Evolutionary conservation across 768 basidiomycete genomes (phyloP), one percentile per base, ranked within the genome.

Genomic region (Sistotremastrum niveocremeum): DNA sequence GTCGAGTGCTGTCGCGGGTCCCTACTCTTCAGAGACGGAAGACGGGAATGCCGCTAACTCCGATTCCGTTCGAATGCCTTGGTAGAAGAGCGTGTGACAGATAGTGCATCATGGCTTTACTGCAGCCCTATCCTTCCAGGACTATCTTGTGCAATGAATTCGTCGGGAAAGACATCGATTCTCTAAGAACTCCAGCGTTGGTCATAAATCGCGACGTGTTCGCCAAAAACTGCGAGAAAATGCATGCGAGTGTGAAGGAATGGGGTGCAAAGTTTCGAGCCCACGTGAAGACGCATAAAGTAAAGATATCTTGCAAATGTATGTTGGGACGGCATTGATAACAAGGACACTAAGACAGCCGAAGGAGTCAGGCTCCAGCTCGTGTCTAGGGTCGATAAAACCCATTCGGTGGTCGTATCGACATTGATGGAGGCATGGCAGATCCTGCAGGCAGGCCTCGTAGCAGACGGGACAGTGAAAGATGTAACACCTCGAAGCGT

Each of bases 251-350:
- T 37, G 76, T 83, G 9, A 68, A 68, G 46, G 67, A 69, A 30
- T 82, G 81, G 72, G 79, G 78, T 2, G 78, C 83, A 10, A 66
- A 56, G 6, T 90, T 91, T 60, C 69, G 88, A 41, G 84, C 80
- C 4, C 89, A 91, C 60, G 70, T 91, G 44, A 93, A 91, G 64
- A 84, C 82, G 0, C 83, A 86, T 58, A 86, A 86, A 70, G 82
- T 79, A 57, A 30, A 56, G 37, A 31, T 30, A n/a, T 46, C 28
- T 20, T 20, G 20, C 20, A 20, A 20, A 20, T 20, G 20, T 20
- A 20, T 20, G 20, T 34, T 9, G 28, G 34, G 3, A 39, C 38
- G 42, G 20, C 20, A 20, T 20, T 20, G 20, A 20, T 20, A 32
- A 6, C 32, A 11, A 20, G 20, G 20, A 20, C 20, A 20, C 20